Percentiles rank a stretch among this genome's conserved stretches.
Conservation (phyloP, 2,329 filamentous ascomycete species). For the Monosporascus ibericus region DNA sequence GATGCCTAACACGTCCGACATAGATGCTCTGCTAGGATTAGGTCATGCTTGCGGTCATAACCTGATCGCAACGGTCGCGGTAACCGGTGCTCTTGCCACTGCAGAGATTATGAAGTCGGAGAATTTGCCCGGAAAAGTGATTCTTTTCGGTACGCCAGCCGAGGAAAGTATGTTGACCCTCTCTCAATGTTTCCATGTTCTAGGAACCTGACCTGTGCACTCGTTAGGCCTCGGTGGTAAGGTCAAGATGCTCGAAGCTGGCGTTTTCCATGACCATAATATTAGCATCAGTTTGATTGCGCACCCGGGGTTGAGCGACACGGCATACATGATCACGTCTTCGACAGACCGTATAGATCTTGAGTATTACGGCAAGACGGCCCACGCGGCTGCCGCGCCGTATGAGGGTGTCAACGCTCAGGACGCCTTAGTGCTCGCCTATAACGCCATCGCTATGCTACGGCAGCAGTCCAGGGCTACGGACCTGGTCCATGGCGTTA, state of each 20-base stretch:
- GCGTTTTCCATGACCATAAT: conserved; percentile 29
- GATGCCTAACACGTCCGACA: background rate
- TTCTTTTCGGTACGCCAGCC: conserved; percentile 27
- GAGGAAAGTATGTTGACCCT: background rate
- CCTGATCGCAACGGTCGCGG: conserved; percentile 18
- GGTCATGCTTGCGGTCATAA: conserved; percentile 32
- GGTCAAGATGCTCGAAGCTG: conserved; percentile 33
- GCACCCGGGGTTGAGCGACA: background rate
- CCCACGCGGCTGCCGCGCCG: conserved; percentile 32
- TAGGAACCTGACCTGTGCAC: conserved; percentile 28
- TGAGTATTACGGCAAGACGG: conserved; percentile 20
- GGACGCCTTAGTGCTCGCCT: conserved; percentile 30
- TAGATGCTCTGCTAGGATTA: conserved; percentile 30
- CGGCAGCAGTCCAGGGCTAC: conserved; percentile 19
- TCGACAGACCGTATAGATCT: background rate
- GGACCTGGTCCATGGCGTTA: conserved; percentile 6
- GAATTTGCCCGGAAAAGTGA: conserved; percentile 19
- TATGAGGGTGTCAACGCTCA: conserved; percentile 34
- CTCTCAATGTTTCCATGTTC: background rate
- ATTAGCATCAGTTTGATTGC: conserved; percentile 26
- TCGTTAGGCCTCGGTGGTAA: conserved; percentile 27
- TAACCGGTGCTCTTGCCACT: conserved; percentile 28
- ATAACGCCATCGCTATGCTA: conserved; percentile 25
- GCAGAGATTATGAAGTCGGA: conserved; percentile 22
- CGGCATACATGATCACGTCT: background rate